A percentile compares a stretch with the other conserved stretches of the same genome.
phyloP scores from a whole-genome alignment of 495 filamentous ascomycete species.

The Melanomma pulvis-pyrius region DNA sequence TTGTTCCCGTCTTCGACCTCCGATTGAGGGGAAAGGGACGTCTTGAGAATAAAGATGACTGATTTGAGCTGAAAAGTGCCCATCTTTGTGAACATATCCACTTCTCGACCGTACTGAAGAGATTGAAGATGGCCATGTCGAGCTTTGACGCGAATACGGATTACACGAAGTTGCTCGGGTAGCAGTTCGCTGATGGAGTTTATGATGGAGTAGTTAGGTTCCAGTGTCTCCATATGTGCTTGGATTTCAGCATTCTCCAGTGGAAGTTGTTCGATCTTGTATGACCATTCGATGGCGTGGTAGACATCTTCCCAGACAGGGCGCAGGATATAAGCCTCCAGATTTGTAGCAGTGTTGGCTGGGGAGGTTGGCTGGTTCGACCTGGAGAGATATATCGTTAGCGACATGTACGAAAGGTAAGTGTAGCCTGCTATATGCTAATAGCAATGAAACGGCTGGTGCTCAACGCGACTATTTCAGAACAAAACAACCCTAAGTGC shows the following conservation, averaged over 20 bases:
- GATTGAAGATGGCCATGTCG: conserved; percentile 18
- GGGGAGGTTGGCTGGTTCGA: too few relatives aligned
- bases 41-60: conserved; percentile 20
- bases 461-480: too few relatives aligned
- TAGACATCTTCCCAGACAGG: conserved; percentile 1
- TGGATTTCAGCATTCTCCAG: conserved; percentile 8
- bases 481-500: too few relatives aligned
- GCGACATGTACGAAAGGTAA: not conserved
- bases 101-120: not conserved
- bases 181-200: conserved; percentile 14
- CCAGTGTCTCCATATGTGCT: conserved; percentile 9
- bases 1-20: not conserved
- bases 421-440: too few relatives aligned
- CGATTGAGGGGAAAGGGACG: not conserved
- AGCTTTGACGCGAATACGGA: not conserved
- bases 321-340: conserved; percentile 26
- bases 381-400: not conserved
- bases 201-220: conserved; percentile 20
- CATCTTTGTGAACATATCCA: conserved; percentile 16
- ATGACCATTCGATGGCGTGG: conserved; percentile 8
- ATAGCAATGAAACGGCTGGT: too few relatives aligned
- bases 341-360: not conserved
- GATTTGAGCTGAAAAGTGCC: conserved; percentile 10
- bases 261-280: conserved; percentile 10
- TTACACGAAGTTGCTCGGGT: conserved; percentile 13